Conservation (phyloP, 1,139 yeast genomes). For the Geotrichum histeridarum region DNA sequence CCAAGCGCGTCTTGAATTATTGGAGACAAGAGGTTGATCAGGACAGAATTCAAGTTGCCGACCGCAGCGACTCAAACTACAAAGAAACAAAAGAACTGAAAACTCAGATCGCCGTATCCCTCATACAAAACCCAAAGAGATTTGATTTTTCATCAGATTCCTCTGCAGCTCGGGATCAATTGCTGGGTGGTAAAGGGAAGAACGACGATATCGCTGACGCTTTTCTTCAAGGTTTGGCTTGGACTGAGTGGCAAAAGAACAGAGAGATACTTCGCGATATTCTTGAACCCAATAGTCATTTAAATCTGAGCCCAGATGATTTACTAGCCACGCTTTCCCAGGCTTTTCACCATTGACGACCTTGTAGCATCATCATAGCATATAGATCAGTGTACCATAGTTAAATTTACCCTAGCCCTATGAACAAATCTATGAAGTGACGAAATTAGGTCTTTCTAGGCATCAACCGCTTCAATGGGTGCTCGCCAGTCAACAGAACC, state of each 20-base stretch:
- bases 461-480: slow-evolving; percentile 1
- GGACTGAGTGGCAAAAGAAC: slow-evolving; percentile 46
- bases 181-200: slow-evolving; percentile 35
- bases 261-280: slow-evolving; percentile 18
- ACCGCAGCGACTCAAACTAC: not conserved
- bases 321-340: not conserved
- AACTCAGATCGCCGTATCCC: slow-evolving; percentile 2
- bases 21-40: slow-evolving; percentile 8
- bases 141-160: not conserved
- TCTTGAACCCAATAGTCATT: not conserved
- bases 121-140: not conserved
- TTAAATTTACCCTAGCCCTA: too few relatives aligned
- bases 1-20: slow-evolving; percentile 11
- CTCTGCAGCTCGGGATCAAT: not conserved
- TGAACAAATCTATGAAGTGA: too few relatives aligned
- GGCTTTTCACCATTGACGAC: too few relatives aligned
- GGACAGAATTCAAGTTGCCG: not conserved
- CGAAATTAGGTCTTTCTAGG: not conserved
- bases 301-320: not conserved
- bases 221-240: slow-evolving; percentile 52
- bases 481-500: slow-evolving; percentile 7
- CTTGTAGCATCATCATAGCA: too few relatives aligned
- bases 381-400: too few relatives aligned
- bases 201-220: slow-evolving; percentile 61
- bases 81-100: slow-evolving; percentile 11